A percentile compares a stretch with the other conserved stretches of the same genome.
Conservation (phyloP, 805 yeast genomes). For the Gaillardinia entomophila region DNA sequence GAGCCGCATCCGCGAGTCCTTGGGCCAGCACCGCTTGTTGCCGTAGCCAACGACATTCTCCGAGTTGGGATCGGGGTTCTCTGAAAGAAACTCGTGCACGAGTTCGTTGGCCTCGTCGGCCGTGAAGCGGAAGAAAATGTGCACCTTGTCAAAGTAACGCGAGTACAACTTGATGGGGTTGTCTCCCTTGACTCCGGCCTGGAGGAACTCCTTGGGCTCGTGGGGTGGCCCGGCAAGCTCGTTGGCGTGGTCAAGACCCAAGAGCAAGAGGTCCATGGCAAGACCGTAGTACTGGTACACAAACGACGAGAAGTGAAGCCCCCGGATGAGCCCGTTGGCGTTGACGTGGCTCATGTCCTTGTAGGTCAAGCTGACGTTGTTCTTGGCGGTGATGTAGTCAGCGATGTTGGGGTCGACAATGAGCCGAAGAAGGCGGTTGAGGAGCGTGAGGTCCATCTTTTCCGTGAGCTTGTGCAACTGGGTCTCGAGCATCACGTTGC, state of each 20-base stretch:
- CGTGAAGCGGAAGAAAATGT: constrained; percentile 70
- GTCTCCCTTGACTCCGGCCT: too few species aligned
- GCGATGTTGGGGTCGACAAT: constrained; percentile 88
- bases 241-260: constrained; percentile 82
- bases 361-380: constrained; percentile 73
- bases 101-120: constrained; percentile 71
- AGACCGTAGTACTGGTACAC: constrained; percentile 88
- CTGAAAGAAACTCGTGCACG: constrained; percentile 68
- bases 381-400: constrained; percentile 89
- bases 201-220: constrained; percentile 72
- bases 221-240: constrained; percentile 78
- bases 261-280: constrained; percentile 69
- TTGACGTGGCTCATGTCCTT: constrained; percentile 95
- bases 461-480: constrained; percentile 67
- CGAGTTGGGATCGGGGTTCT: constrained; percentile 90
- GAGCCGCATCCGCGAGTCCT: constrained; percentile 83
- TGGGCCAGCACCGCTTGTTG: constrained; percentile 91
- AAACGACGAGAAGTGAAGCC: constrained; percentile 86
- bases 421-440: constrained; percentile 74
- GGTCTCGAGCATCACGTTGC: constrained; percentile 81
- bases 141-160: constrained; percentile 78
- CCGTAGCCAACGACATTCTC: constrained; percentile 82
- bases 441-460: constrained; percentile 79
- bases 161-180: constrained; percentile 79
- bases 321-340: constrained; percentile 81